Conservation (phyloP, 2,329 filamentous ascomycete species). For the Hymenoscyphus infarciens region DNA sequence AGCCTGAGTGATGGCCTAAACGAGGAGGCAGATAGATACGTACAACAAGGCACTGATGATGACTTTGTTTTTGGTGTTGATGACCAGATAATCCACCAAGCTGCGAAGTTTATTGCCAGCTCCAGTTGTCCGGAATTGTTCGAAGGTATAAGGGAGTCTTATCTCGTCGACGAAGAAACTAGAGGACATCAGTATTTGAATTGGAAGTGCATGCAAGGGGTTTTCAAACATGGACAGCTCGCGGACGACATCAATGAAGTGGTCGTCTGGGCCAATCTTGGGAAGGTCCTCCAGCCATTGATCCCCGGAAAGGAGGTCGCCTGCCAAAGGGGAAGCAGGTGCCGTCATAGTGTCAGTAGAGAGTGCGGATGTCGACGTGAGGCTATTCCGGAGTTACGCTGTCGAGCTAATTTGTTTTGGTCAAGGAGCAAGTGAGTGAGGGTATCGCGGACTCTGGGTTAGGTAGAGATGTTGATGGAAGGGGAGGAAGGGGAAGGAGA, state of each 20-base stretch:
- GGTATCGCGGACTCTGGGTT: background rate
- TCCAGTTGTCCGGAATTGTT: slow-evolving; percentile 66
- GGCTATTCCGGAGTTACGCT: background rate
- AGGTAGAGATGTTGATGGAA: background rate
- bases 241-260: slow-evolving; percentile 60
- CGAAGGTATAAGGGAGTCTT: slow-evolving; percentile 64
- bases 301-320: slow-evolving; percentile 7
- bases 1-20: background rate
- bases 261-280: slow-evolving; percentile 53
- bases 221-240: slow-evolving; percentile 44
- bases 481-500: background rate
- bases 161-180: slow-evolving; percentile 63
- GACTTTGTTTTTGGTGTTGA: slow-evolving; percentile 62
- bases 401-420: background rate
- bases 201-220: background rate
- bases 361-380: background rate
- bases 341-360: background rate
- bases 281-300: slow-evolving; percentile 41
- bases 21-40: slow-evolving; percentile 34
- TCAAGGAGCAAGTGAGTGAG: background rate
- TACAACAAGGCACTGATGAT: slow-evolving; percentile 72
- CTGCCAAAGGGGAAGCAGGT: slow-evolving; percentile 3
- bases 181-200: slow-evolving; percentile 12
- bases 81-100: slow-evolving; percentile 62
- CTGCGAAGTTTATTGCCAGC: slow-evolving; percentile 55